Evolutionary conservation across 495 filamentous ascomycete genomes (phyloP).

Genomic region (Aspergillus bridgeri): DNA sequence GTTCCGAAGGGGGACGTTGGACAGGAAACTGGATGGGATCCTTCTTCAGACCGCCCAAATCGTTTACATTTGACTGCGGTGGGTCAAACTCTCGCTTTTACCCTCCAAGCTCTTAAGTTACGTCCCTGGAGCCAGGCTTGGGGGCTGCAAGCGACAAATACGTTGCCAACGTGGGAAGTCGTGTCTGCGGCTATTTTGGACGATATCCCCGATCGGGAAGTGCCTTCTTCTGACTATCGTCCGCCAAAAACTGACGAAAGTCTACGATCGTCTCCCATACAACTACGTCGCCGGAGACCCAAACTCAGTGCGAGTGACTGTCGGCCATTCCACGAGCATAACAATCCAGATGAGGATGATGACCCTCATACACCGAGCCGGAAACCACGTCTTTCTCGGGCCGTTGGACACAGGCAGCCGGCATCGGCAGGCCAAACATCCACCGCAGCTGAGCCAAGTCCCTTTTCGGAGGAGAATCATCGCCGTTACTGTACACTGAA

Average conservation of each 20-base stretch:
- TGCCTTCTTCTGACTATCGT: conserved; percentile 15
- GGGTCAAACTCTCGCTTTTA: conserved; percentile 16
- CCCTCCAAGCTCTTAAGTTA: conserved; percentile 12
- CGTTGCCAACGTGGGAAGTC: conserved; percentile 29
- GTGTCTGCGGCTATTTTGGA: conserved; percentile 30
- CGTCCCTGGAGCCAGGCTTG: conserved; percentile 8
- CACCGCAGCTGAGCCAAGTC: background rate
- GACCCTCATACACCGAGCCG: conserved; percentile 12
- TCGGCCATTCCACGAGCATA: background rate
- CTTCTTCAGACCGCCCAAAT: conserved; percentile 7
- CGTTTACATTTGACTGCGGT: conserved; percentile 18
- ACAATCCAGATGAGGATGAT: conserved; percentile 1
- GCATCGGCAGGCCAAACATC: background rate
- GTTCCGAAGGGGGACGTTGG: conserved; percentile 37
- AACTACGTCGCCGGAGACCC: conserved; percentile 6
- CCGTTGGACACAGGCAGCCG: background rate
- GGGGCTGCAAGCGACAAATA: conserved; percentile 14
- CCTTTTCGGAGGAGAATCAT: background rate
- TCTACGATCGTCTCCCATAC: conserved; percentile 20
- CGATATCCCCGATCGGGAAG: conserved; percentile 24
- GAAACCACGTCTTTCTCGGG: background rate
- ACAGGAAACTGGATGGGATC: conserved; percentile 8
- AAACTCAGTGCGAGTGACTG: background rate
- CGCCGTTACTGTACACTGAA: conserved; percentile 36
- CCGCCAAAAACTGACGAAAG: conserved; percentile 1